Evolutionary conservation across 176 grass and related monocot genomes (phyloP), one percentile per base, ranked within the genome.

Genomic region (Melocanna baccifera): DNA sequence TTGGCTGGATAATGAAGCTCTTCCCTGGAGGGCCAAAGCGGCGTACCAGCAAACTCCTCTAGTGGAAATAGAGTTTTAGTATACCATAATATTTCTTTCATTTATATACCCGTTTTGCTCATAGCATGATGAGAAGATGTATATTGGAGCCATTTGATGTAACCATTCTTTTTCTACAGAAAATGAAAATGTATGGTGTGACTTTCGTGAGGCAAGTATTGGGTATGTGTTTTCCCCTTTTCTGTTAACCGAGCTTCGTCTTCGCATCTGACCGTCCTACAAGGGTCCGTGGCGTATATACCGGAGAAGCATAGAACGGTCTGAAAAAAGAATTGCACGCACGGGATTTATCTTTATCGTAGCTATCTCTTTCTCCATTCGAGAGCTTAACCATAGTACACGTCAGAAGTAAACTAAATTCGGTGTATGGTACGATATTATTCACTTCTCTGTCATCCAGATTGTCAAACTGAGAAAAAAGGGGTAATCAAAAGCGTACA

Each of bases 1-100:
- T 99, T 78, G 91, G 93, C 76, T 99, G 97, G 97, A 94, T 99
- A 88, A 96, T 96, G 88, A 99, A 94, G 86, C 97, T 99, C 69
- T 99, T 99, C 81, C 97, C 97, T 55, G 91, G 91, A 70, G 93
- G 97, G 8, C 91, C 91, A 74, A 99, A 94, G 84, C 97, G 93
- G 71, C 93, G 91, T n/a, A 94, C 93, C 62, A 99, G 91, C 88
- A 99, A 99, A 81, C 91, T 99, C 85, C 53, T 96, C 50, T 99
- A 86, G 93, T 75, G 30, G 71, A 73, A 88, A 81, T 76, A 76
- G 40, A 85, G 68, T 42, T 87, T 12, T 84, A 80, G 69, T 84
- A 87, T 87, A 87, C 73, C 75, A 85, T 80, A 51, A 84, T 84
- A 45, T 47, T 84, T 80, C 59, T 28, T 78, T 87, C 15, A 68